phyloP scores from a whole-genome alignment of 2,329 filamentous ascomycete species.

The Cladophialophora immunda region DNA sequence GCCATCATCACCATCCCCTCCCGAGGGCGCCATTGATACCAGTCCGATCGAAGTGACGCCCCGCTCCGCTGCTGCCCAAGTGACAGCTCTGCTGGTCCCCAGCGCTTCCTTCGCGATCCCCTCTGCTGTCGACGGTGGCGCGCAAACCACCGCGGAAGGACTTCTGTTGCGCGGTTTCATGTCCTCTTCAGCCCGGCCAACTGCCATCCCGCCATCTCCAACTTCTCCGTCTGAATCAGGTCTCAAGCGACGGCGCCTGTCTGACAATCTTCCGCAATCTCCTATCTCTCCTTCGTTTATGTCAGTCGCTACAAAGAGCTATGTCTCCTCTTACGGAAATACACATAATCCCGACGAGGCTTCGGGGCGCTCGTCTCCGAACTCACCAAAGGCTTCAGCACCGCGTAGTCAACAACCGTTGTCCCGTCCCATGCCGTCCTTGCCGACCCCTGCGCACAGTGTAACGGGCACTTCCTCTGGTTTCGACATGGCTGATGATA shows the following conservation, averaged over 20 bases:
- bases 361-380: conserved; percentile 50
- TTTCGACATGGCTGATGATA: conserved; percentile 48
- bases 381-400: conserved; percentile 49
- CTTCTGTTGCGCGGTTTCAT: conserved; percentile 35
- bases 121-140: conserved; percentile 25
- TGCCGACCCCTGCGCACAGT: conserved; percentile 57
- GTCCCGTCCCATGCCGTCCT: conserved; percentile 50
- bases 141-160: conserved; percentile 22
- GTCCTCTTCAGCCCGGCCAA: conserved; percentile 41
- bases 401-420: conserved; percentile 54
- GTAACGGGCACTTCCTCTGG: conserved; percentile 48
- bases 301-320: conserved; percentile 59
- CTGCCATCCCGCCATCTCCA: conserved; percentile 53
- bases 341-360: conserved; percentile 47
- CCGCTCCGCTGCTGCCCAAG: conserved; percentile 12
- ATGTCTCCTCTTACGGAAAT: conserved; percentile 57
- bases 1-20: conserved; percentile 4
- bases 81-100: conserved; percentile 8
- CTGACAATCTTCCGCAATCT: conserved; percentile 35
- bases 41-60: conserved; percentile 19
- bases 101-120: conserved; percentile 11
- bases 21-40: conserved; percentile 18
- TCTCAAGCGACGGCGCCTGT: conserved; percentile 45
- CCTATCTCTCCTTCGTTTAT: conserved; percentile 56
- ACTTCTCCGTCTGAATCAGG: conserved; percentile 52